phyloP scores from a whole-genome alignment of 768 basidiomycete species.

The Tricholoma furcatifolium region DNA sequence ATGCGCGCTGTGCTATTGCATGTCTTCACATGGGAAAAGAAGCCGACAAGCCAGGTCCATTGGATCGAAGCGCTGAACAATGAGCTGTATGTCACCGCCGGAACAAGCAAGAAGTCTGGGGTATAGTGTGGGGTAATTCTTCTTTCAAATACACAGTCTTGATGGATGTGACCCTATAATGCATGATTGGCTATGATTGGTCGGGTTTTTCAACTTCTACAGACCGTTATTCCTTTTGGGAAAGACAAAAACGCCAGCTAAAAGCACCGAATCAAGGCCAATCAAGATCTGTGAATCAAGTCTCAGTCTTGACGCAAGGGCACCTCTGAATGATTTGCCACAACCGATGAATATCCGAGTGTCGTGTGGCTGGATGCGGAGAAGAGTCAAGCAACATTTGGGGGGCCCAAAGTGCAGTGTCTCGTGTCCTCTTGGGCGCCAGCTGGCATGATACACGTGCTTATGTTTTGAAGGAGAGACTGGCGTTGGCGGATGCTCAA shows the following conservation, averaged over 20 bases:
- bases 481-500: neutral
- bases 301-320: conserved; percentile 3
- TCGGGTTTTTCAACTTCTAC: neutral
- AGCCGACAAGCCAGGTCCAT: neutral
- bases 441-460: conserved; percentile 1
- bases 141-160: conserved; percentile 1
- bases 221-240: neutral
- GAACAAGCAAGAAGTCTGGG: conserved; percentile 9
- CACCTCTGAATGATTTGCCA: neutral
- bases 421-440: neutral
- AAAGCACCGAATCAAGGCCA: conserved; percentile 12
- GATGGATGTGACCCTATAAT: neutral
- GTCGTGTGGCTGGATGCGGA: conserved; percentile 1
- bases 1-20: neutral
- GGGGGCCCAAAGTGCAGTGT: neutral
- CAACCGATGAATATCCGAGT: conserved; percentile 16
- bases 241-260: neutral
- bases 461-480: neutral
- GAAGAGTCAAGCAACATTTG: neutral
- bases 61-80: neutral
- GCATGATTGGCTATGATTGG: neutral
- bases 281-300: conserved; percentile 10
- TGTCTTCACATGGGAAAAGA: neutral
- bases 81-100: conserved; percentile 5
- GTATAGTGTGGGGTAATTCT: conserved; percentile 3